These are phyloP conservation scores for Trichophyton schoenleinii DNA, from an alignment of 2,329 filamentous ascomycete genomes.

Conservation along the genomic window DNA sequence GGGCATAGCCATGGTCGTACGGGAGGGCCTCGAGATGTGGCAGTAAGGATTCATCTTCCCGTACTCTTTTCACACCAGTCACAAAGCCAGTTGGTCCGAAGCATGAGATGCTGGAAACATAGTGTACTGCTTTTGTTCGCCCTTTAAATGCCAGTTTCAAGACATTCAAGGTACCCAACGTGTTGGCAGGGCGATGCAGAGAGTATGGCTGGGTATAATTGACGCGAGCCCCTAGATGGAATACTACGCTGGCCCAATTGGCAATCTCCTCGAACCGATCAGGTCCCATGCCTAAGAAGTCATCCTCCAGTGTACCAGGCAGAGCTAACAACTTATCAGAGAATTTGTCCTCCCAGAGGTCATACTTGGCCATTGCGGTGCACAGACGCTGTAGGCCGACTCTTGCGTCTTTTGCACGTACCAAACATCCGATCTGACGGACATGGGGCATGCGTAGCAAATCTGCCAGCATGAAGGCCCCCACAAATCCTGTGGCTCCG, in stretches of 20 bases:
- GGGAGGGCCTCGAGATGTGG: constrained; percentile 8
- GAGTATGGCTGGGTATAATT: constrained; percentile 68
- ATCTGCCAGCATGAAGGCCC: no score
- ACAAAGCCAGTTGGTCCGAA: constrained; percentile 18
- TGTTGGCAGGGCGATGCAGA: constrained; percentile 55
- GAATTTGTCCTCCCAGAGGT: no score
- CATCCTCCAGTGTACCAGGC: no score
- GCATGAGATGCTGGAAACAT: constrained; percentile 14
- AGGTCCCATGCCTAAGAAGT: constrained; percentile 33
- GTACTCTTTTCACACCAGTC: constrained; percentile 11
- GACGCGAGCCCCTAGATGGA: constrained; percentile 63
- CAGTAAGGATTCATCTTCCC: constrained; percentile 15
- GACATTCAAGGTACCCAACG: constrained; percentile 58
- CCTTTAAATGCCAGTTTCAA: constrained; percentile 48
- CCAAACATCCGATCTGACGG: no score
- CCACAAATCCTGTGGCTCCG: no score
- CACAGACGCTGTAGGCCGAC: no score
- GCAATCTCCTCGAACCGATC: constrained; percentile 43
- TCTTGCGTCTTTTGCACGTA: no score
- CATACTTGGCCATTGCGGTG: no score
- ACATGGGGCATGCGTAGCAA: no score
- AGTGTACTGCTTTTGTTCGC: no score
- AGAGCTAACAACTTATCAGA: no score
- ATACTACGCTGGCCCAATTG: constrained; percentile 28
- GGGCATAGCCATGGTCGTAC: no score